A percentile compares a stretch with the other conserved stretches of the same genome.
phyloP scores from a whole-genome alignment of 805 yeast genomes.

The Saccharomycopsis sp. region DNA sequence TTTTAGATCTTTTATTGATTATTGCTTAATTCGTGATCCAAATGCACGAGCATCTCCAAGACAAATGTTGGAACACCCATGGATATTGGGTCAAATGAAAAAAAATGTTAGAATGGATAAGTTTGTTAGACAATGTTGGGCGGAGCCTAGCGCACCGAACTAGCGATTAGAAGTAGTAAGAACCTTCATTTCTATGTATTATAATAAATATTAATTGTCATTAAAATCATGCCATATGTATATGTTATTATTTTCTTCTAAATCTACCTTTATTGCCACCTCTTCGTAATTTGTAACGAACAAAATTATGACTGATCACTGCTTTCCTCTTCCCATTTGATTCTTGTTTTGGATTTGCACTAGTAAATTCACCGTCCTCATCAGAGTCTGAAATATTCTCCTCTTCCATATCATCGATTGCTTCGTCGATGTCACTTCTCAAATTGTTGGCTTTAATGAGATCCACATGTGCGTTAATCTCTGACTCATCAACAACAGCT shows the following conservation, averaged over 20 bases:
- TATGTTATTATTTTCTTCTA: neutral
- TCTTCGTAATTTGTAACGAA: neutral
- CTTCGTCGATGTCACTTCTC: constrained; percentile 1
- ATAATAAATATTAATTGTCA: neutral
- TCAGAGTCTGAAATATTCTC: neutral
- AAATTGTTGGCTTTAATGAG: constrained; percentile 5
- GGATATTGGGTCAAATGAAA: constrained; percentile 74
- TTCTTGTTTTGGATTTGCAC: neutral
- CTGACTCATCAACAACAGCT: constrained; percentile 6
- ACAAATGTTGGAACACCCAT: constrained; percentile 90
- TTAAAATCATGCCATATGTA: neutral
- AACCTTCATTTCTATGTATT: neutral
- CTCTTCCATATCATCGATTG: neutral
- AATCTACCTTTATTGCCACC: neutral
- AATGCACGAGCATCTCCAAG: constrained; percentile 83
- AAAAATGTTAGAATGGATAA: constrained; percentile 78
- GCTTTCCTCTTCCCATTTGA: neutral
- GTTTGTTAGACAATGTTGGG: constrained; percentile 75
- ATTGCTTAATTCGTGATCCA: constrained; percentile 76
- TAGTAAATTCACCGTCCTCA: neutral
- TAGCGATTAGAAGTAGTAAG: no score
- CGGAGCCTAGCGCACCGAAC: constrained; percentile 11
- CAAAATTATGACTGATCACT: neutral
- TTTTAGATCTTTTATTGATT: constrained; percentile 74
- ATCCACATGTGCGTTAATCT: constrained; percentile 6